These are phyloP conservation scores for Fusarium sp. DNA, from an alignment of 2,329 filamentous ascomycete genomes.

Conservation along the genomic window DNA sequence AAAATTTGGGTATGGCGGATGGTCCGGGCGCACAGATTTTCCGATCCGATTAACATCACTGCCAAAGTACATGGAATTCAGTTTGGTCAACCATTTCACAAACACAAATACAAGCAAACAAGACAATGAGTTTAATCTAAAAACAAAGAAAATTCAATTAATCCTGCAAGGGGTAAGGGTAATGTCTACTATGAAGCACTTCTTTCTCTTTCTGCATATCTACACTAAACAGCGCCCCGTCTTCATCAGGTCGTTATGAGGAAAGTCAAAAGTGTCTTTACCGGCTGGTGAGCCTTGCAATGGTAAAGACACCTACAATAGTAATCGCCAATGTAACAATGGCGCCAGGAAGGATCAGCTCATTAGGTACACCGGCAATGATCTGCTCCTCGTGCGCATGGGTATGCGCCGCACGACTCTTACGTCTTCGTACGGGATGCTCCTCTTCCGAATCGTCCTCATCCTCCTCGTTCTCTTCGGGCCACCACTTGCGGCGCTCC, in stretches of 20 bases:
- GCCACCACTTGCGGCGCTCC: conserved; percentile 68
- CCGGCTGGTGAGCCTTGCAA: conserved; percentile 75
- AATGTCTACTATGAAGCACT: conserved; percentile 47
- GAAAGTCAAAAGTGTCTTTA: conserved; percentile 49
- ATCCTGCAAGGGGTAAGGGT: conserved; percentile 43
- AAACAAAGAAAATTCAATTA: conserved; percentile 40
- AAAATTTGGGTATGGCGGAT: conserved; percentile 47
- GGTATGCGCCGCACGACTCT: conserved; percentile 55
- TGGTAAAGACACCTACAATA: conserved; percentile 91
- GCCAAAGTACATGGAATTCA: background rate
- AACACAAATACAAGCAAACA: background rate
- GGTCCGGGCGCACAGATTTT: conserved; percentile 42
- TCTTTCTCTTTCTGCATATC: conserved; percentile 47
- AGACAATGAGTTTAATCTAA: conserved; percentile 14
- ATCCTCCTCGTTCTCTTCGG: conserved; percentile 67
- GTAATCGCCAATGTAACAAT: conserved; percentile 96
- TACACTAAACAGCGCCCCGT: conserved; percentile 47
- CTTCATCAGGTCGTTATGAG: conserved; percentile 54
- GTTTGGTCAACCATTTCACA: background rate
- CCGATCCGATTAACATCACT: conserved; percentile 34
- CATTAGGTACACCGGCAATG: conserved; percentile 92
- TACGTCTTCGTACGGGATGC: conserved; percentile 60
- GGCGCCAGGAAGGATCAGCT: conserved; percentile 90
- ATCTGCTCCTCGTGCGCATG: conserved; percentile 77
- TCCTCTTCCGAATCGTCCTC: conserved; percentile 64